These are phyloP conservation scores for Tulasnella sp. DNA, from an alignment of 768 basidiomycete genomes.

Conservation along the genomic window DNA sequence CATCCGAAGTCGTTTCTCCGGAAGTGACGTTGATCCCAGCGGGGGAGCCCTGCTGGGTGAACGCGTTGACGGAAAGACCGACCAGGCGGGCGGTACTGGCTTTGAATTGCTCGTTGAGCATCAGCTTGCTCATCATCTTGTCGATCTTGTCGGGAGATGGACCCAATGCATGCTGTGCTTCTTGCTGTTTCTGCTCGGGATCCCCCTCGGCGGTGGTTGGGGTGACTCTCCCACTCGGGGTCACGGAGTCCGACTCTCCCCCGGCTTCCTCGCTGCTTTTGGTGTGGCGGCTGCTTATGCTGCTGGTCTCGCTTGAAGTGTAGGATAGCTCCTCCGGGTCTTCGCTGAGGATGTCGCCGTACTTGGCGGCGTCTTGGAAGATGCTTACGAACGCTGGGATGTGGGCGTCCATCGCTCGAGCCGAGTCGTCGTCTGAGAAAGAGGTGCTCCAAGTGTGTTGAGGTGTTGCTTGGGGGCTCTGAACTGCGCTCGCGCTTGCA, in stretches of 20 bases:
- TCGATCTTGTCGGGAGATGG: constrained; percentile 27
- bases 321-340: constrained; percentile 1
- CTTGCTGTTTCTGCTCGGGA: neutral
- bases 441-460: neutral
- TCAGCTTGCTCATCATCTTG: constrained; percentile 31
- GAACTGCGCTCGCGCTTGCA: neutral
- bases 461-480: neutral
- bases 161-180: neutral
- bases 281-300: neutral
- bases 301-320: neutral
- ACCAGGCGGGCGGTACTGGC: constrained; percentile 28
- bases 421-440: neutral
- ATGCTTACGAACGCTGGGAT: neutral
- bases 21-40: neutral
- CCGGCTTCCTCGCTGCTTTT: neutral
- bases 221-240: neutral
- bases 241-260: neutral
- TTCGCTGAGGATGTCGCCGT: constrained; percentile 11
- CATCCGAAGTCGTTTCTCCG: neutral
- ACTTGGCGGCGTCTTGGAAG: constrained; percentile 12
- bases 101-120: constrained; percentile 29
- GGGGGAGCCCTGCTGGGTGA: neutral
- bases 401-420: neutral
- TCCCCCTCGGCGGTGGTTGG: constrained; percentile 15
- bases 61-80: constrained; percentile 29